Evolutionary conservation across 1,284 basidiomycete species (phyloP).

Genomic region (Ustilago bromivora): DNA sequence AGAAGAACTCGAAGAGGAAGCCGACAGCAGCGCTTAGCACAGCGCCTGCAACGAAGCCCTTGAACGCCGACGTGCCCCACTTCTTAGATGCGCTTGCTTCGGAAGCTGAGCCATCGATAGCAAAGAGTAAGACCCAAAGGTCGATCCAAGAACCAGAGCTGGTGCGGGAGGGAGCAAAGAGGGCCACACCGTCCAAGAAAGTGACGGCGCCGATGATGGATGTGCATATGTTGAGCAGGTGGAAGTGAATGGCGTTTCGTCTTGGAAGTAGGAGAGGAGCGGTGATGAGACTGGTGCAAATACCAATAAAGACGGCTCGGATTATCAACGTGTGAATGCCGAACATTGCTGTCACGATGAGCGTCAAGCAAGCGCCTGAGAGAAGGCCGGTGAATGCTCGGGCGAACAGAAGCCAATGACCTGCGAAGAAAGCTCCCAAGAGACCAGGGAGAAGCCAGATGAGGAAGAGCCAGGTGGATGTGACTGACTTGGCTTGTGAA

Average conservation of each 20-base stretch:
- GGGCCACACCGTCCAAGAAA: constrained; percentile 59
- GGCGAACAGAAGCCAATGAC: constrained; percentile 47
- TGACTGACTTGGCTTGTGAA: constrained; percentile 20
- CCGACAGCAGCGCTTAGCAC: constrained; percentile 51
- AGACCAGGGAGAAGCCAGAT: constrained; percentile 59
- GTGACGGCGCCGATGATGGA: constrained; percentile 56
- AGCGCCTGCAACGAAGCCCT: constrained; percentile 62
- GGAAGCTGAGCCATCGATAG: constrained; percentile 31
- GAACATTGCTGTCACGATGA: constrained; percentile 60
- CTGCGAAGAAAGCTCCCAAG: constrained; percentile 47
- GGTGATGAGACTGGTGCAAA: constrained; percentile 53
- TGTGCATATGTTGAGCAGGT: constrained; percentile 58
- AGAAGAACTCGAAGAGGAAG: constrained; percentile 53
- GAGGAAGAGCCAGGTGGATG: constrained; percentile 44
- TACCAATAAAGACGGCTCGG: constrained; percentile 49
- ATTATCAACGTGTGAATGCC: constrained; percentile 62
- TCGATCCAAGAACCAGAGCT: constrained; percentile 58
- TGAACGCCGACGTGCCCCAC: constrained; percentile 61
- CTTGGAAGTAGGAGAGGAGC: constrained; percentile 50
- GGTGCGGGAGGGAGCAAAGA: constrained; percentile 50
- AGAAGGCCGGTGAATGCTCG: constrained; percentile 47
- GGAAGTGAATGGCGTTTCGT: constrained; percentile 42
- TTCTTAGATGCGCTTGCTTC: constrained; percentile 31
- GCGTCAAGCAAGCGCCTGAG: constrained; percentile 44
- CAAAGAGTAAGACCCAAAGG: constrained; percentile 59